Percentiles rank a stretch among this genome's conserved stretches.
phyloP scores from a whole-genome alignment of 2,329 filamentous ascomycete species.

The Teratosphaeria pseudoeucalypti region DNA sequence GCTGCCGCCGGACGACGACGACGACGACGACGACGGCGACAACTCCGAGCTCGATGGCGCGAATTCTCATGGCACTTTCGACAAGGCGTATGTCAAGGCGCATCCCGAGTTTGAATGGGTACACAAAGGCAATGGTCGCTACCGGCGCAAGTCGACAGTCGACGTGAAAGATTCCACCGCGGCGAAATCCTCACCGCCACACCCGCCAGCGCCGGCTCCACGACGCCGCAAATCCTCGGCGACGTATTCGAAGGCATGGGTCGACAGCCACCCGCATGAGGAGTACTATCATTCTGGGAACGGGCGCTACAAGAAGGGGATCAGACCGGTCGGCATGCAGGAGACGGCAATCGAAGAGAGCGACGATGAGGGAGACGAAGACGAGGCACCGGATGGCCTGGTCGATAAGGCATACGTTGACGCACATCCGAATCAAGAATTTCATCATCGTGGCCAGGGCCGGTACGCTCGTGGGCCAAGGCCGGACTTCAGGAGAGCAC shows the following conservation, averaged over 20 bases:
- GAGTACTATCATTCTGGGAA: slow-evolving; percentile 21
- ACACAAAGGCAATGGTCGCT: slow-evolving; percentile 24
- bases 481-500: slow-evolving; percentile 1
- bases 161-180: not conserved
- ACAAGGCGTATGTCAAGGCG: slow-evolving; percentile 17
- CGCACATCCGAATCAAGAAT: slow-evolving; percentile 14
- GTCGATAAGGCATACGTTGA: slow-evolving; percentile 15
- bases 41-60: not conserved
- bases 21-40: not conserved
- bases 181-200: not conserved
- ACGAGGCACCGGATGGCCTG: slow-evolving; percentile 1
- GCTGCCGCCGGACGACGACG: not conserved
- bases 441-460: slow-evolving; percentile 22
- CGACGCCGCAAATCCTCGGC: slow-evolving; percentile 4
- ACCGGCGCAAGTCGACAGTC: slow-evolving; percentile 10
- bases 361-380: slow-evolving; percentile 2
- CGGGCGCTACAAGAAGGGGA: slow-evolving; percentile 17
- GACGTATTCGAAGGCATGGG: slow-evolving; percentile 18
- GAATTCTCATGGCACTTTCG: slow-evolving; percentile 10
- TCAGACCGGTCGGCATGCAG: slow-evolving; percentile 11
- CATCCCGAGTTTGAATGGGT: slow-evolving; percentile 23
- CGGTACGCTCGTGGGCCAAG: slow-evolving; percentile 14
- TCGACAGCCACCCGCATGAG: slow-evolving; percentile 17
- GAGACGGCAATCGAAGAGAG: not conserved
- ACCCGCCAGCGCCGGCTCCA: not conserved